phyloP scores from a whole-genome alignment of 371 early-diverging fungal genomes.

The Syncephalastrum racemosum region DNA sequence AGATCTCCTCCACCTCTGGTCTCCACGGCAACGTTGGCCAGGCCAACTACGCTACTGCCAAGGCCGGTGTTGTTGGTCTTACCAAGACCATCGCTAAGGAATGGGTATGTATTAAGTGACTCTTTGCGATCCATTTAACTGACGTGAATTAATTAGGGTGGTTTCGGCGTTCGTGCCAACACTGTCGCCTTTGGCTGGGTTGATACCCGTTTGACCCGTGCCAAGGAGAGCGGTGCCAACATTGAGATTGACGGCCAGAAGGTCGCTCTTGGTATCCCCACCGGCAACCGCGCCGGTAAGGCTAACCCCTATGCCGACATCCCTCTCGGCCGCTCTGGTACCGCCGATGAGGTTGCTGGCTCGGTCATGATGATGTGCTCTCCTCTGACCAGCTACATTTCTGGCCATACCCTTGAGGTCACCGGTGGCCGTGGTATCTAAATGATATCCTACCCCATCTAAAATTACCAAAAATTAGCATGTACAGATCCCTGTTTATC shows the following conservation, averaged over 20 bases:
- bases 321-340: constrained; percentile 66
- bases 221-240: constrained; percentile 67
- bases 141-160: constrained; percentile 21
- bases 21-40: constrained; percentile 72
- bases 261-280: constrained; percentile 69
- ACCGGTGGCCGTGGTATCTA: constrained; percentile 74
- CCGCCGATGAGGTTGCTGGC: constrained; percentile 68
- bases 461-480: too few relatives aligned
- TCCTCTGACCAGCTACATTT: constrained; percentile 62
- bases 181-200: constrained; percentile 69
- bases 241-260: constrained; percentile 69
- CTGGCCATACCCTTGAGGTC: constrained; percentile 68
- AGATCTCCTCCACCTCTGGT: constrained; percentile 68
- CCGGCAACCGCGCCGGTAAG: constrained; percentile 45
- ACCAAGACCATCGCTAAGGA: constrained; percentile 60
- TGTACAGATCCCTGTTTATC: too few relatives aligned
- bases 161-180: constrained; percentile 64
- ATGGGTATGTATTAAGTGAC: constrained; percentile 23
- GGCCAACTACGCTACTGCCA: constrained; percentile 49
- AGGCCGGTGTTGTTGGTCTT: constrained; percentile 56
- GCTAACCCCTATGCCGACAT: constrained; percentile 55
- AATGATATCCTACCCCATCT: not conserved
- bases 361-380: constrained; percentile 64
- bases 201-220: constrained; percentile 69
- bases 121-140: not conserved